Evolutionary conservation across 2,329 filamentous ascomycete genomes (phyloP).

Genomic region (Pyrenophora seminiperda): DNA sequence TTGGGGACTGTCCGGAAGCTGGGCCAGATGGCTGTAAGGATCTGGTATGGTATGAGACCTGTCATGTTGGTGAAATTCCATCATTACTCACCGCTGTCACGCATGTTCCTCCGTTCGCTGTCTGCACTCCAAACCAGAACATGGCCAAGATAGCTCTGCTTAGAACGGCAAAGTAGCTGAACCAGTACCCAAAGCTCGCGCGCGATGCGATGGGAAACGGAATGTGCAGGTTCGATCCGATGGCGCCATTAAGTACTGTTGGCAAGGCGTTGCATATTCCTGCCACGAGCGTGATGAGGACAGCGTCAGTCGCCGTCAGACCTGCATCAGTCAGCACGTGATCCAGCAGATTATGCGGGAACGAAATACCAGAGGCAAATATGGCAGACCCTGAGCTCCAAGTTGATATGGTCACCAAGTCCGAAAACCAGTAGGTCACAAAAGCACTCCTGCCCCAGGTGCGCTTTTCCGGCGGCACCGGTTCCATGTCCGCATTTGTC

Average conservation of each 20-base stretch:
- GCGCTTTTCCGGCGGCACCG: constrained; percentile 52
- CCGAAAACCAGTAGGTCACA: constrained; percentile 54
- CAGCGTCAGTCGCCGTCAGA: constrained; percentile 25
- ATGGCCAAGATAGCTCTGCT: constrained; percentile 16
- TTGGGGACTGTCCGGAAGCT: constrained; percentile 46
- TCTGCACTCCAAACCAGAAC: constrained; percentile 24
- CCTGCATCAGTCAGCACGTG: constrained; percentile 35
- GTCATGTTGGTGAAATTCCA: not conserved
- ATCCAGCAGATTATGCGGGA: not conserved
- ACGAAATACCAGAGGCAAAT: constrained; percentile 54
- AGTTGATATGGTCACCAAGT: constrained; percentile 36
- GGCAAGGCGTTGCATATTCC: constrained; percentile 25
- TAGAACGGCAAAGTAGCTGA: constrained; percentile 20
- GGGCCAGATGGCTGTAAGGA: constrained; percentile 22
- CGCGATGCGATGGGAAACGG: constrained; percentile 20
- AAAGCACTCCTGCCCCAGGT: constrained; percentile 54
- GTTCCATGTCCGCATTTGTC: constrained; percentile 55
- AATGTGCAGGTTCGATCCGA: constrained; percentile 19
- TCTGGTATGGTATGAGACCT: not conserved
- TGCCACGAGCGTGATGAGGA: constrained; percentile 41
- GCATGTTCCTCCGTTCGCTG: constrained; percentile 16
- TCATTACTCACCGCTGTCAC: constrained; percentile 9
- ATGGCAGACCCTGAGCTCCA: constrained; percentile 56
- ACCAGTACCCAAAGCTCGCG: constrained; percentile 18
- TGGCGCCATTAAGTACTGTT: constrained; percentile 25